Percentiles rank a stretch among this genome's conserved stretches.
Conservation (phyloP, 2,329 filamentous ascomycete genomes). For the Pseudogymnoascus sp. region DNA sequence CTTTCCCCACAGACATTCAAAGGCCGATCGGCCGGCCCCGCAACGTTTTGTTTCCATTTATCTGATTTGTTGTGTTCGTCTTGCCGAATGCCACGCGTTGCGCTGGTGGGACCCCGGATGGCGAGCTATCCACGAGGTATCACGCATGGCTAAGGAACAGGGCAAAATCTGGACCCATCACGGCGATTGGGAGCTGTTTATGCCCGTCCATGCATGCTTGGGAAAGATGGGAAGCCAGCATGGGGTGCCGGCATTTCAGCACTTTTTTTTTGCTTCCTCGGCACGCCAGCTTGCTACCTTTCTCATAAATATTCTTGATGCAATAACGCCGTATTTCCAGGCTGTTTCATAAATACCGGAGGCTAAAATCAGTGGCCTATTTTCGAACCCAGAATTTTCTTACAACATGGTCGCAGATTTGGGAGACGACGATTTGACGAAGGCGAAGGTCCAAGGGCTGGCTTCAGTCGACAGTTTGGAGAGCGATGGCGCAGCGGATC, state of each 20-base stretch:
- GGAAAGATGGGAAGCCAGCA: not conserved
- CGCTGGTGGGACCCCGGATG: not conserved
- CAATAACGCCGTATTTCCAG: not conserved
- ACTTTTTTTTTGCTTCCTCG: not conserved
- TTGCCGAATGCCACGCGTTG: not conserved
- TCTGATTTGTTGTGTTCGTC: not conserved
- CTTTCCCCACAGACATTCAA: not conserved
- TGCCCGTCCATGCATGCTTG: not conserved
- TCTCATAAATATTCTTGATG: not conserved
- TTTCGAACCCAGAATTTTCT: not conserved
- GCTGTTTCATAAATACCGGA: not conserved
- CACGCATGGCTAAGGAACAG: conserved; percentile 10
- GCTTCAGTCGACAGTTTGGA: conserved; percentile 12
- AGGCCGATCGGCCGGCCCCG: not conserved
- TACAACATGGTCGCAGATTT: not conserved
- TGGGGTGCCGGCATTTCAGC: not conserved
- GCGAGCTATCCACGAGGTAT: conserved; percentile 17
- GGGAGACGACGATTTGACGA: conserved; percentile 12
- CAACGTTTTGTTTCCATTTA: not conserved
- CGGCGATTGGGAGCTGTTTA: not conserved
- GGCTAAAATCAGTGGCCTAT: not conserved
- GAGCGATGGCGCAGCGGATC: conserved; percentile 15
- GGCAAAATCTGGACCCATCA: not conserved
- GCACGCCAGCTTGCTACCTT: not conserved
- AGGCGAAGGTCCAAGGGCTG: not conserved